Percentiles rank a stretch among this genome's conserved stretches.
phyloP scores from a whole-genome alignment of 495 filamentous ascomycete species.

The Choiromyces venosus region DNA sequence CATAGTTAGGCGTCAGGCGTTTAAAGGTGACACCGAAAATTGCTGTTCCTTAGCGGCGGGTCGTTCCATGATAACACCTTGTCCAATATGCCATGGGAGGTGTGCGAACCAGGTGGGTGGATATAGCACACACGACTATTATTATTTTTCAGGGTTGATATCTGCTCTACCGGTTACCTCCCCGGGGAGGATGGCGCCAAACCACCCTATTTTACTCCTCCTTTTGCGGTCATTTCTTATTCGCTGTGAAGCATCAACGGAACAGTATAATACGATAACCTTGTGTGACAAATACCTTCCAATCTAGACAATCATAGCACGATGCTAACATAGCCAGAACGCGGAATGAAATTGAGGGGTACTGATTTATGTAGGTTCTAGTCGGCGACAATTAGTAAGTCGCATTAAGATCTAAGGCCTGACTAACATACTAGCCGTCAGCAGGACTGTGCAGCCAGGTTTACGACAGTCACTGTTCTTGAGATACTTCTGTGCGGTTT shows the following conservation, averaged over 20 bases:
- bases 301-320: neutral
- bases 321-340: neutral
- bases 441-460: neutral
- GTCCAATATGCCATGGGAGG: neutral
- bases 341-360: neutral
- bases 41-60: neutral
- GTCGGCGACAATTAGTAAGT: neutral
- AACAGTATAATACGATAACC: neutral
- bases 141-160: neutral
- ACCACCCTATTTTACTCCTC: neutral
- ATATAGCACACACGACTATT: neutral
- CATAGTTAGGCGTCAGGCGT: neutral
- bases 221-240: neutral
- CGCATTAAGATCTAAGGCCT: neutral
- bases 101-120: neutral
- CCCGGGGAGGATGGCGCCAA: neutral
- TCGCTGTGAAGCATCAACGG: neutral
- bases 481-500: neutral
- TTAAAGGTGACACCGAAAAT: neutral
- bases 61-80: neutral
- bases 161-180: neutral
- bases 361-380: neutral
- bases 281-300: neutral
- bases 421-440: neutral
- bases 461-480: too few relatives aligned